Evolutionary conservation across 352 stramenopile genomes (phyloP).

Genomic region (Phytophthora europaea): DNA sequence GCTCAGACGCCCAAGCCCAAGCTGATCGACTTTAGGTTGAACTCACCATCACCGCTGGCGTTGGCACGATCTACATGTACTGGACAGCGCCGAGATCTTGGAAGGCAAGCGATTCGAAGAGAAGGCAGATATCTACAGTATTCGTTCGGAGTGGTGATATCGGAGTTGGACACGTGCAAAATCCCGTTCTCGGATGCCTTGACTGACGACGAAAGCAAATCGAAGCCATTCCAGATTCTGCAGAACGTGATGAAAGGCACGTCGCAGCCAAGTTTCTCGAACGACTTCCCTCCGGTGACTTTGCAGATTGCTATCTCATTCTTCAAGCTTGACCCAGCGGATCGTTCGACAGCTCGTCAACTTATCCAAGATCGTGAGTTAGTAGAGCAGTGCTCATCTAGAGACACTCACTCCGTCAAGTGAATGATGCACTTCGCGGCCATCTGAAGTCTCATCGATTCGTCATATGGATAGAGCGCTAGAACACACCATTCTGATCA

Average conservation of each 20-base stretch:
- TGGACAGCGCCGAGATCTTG: slow-evolving; percentile 81
- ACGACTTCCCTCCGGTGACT: slow-evolving; percentile 43
- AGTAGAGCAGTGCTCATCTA: too few relatives aligned
- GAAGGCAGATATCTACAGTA: slow-evolving; percentile 68
- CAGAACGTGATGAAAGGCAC: slow-evolving; percentile 46
- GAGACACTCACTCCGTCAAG: too few relatives aligned
- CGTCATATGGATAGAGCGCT: background rate
- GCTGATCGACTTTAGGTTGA: too few relatives aligned
- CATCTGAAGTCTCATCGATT: background rate
- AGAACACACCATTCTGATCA: background rate
- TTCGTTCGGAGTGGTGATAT: slow-evolving; percentile 66
- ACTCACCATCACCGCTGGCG: slow-evolving; percentile 61
- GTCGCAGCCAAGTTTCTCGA: slow-evolving; percentile 48
- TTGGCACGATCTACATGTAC: slow-evolving; percentile 80
- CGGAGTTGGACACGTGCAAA: slow-evolving; percentile 45
- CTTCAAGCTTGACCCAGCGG: slow-evolving; percentile 24
- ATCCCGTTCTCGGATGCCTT: slow-evolving; percentile 35
- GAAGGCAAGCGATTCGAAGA: slow-evolving; percentile 56
- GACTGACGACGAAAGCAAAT: slow-evolving; percentile 5
- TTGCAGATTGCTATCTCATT: slow-evolving; percentile 1
- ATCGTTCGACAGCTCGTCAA: slow-evolving; percentile 32
- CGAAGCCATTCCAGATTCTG: slow-evolving; percentile 47
- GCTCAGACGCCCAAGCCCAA: slow-evolving; percentile 11
- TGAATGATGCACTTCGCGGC: background rate
- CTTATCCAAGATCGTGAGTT: background rate